Conservation (phyloP, 352 stramenopile species). For the Globisporangium nunn region DNA sequence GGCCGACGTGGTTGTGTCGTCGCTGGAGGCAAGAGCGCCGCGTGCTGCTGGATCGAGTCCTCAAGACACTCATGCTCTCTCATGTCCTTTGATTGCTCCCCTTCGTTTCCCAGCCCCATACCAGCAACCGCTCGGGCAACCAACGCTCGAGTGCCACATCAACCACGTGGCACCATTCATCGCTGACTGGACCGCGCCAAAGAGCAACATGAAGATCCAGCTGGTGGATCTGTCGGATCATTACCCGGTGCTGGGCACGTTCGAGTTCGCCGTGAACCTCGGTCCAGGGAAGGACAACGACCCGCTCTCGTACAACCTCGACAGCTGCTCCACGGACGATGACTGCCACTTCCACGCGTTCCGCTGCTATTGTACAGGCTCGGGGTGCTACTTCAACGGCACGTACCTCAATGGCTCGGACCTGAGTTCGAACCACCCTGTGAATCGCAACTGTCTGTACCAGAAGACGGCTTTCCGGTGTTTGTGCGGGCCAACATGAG, state of each 20-base stretch:
- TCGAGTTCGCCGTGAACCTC: conserved; percentile 50
- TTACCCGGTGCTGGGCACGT: conserved; percentile 64
- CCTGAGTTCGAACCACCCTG: conserved; percentile 46
- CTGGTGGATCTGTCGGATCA: conserved; percentile 74
- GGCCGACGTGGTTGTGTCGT: neutral
- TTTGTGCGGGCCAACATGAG: conserved; percentile 56
- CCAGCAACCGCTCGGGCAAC: conserved; percentile 43
- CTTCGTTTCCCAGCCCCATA: conserved; percentile 34
- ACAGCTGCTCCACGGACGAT: conserved; percentile 62
- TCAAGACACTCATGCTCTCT: neutral
- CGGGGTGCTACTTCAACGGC: conserved; percentile 60
- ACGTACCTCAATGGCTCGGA: conserved; percentile 42
- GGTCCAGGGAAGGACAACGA: conserved; percentile 40
- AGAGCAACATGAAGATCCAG: conserved; percentile 47
- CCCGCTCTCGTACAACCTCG: conserved; percentile 51
- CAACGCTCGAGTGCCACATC: conserved; percentile 50
- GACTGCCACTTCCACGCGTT: conserved; percentile 68
- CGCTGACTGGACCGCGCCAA: conserved; percentile 52
- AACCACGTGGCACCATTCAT: conserved; percentile 51
- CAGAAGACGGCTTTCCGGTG: conserved; percentile 60
- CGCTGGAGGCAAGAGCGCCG: neutral
- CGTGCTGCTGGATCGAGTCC: neutral
- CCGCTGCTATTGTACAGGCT: conserved; percentile 64
- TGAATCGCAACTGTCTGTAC: conserved; percentile 73
- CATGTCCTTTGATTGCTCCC: neutral